Evolutionary conservation across 208 protist genomes (phyloP).

Genomic region (Histomonas meleagridis): DNA sequence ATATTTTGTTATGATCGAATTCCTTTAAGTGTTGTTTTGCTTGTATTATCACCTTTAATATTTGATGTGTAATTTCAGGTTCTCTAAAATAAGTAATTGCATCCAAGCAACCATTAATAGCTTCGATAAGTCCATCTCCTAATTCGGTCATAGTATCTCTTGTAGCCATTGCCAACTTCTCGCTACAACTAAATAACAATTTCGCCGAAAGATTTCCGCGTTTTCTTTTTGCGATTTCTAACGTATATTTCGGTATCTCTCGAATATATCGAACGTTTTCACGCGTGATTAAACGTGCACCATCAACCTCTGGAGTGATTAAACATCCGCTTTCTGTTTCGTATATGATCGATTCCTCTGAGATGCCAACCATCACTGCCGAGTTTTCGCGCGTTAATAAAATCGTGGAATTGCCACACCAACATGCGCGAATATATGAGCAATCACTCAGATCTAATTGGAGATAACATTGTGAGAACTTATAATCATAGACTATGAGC

Average conservation of each 20-base stretch:
- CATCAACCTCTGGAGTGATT: neutral
- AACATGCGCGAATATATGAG: too few species aligned
- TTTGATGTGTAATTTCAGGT: neutral
- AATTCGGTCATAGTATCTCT: neutral
- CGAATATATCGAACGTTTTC: neutral
- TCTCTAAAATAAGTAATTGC: neutral
- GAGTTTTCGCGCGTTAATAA: neutral
- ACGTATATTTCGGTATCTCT: neutral
- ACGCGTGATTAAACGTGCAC: neutral
- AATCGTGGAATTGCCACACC: neutral
- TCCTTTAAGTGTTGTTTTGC: neutral
- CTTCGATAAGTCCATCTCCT: too few species aligned
- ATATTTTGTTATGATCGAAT: neutral
- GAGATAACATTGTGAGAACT: too few species aligned
- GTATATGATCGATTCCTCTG: neutral
- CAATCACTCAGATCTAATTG: too few species aligned
- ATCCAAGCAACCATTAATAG: neutral
- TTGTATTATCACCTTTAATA: neutral
- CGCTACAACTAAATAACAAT: neutral
- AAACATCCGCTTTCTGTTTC: neutral
- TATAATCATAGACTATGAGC: too few species aligned
- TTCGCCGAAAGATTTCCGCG: neutral
- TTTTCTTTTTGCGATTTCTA: neutral
- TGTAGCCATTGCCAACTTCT: neutral
- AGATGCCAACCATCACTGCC: neutral